phyloP scores from a whole-genome alignment of 495 filamentous ascomycete genomes.

The Talaromyces proteolyticus region DNA sequence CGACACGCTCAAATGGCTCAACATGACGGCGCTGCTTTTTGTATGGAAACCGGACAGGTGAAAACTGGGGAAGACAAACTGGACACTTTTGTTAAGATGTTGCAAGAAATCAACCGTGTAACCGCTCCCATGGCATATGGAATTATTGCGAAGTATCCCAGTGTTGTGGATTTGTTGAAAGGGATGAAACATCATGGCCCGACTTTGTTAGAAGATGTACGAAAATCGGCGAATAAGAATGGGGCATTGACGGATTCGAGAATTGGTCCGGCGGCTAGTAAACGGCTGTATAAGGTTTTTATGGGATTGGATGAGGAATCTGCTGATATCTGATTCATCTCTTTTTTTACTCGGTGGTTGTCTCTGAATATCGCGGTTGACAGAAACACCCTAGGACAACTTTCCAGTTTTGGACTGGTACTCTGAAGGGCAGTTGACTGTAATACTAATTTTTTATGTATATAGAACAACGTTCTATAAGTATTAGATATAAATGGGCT shows the following conservation, averaged over 20 bases:
- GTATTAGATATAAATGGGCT: no score
- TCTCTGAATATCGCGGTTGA: no score
- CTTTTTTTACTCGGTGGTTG: no score
- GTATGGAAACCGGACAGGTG: conserved; percentile 79
- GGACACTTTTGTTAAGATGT: conserved; percentile 73
- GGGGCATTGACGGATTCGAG: conserved; percentile 59
- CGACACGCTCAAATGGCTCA: conserved; percentile 39
- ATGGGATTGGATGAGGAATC: conserved; percentile 60
- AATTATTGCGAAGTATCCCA: conserved; percentile 56
- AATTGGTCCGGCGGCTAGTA: conserved; percentile 66
- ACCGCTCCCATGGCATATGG: conserved; percentile 71
- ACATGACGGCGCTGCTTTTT: conserved; percentile 59
- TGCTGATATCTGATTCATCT: conserved; percentile 53
- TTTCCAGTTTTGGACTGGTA: no score
- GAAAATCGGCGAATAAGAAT: conserved; percentile 63
- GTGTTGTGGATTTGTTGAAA: conserved; percentile 47
- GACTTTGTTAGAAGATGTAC: conserved; percentile 51
- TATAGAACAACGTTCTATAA: no score
- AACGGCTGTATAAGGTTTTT: conserved; percentile 68
- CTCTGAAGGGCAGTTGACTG: not conserved
- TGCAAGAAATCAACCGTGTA: conserved; percentile 70
- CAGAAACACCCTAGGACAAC: no score
- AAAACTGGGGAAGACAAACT: conserved; percentile 59
- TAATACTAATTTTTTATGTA: not conserved
- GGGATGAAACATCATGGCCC: conserved; percentile 58